Evolutionary conservation across 106 monocot species (phyloP).

Genomic region (Acanthochlamys bracteata): DNA sequence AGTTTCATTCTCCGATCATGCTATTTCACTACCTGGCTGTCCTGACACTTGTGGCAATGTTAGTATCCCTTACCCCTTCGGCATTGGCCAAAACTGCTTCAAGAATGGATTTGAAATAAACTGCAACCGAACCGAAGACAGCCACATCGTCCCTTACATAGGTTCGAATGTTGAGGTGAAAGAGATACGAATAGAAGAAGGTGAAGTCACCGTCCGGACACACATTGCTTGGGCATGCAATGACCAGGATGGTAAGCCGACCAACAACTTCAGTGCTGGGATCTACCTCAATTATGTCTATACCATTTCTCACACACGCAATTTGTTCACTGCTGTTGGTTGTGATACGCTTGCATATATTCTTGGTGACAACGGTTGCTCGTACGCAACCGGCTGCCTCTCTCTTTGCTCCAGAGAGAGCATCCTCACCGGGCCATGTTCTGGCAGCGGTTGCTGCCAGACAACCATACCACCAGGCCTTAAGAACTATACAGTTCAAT

Average conservation of each 20-base stretch:
- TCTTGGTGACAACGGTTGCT: neutral
- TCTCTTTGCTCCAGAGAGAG: neutral
- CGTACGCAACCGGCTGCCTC: constrained; percentile 4
- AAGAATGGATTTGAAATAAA: neutral
- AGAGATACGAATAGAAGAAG: neutral
- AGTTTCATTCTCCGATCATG: no score
- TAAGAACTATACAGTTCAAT: neutral
- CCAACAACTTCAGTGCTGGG: no score
- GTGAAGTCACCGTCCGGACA: neutral
- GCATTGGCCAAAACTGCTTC: neutral
- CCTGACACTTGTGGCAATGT: neutral
- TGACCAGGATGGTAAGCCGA: neutral
- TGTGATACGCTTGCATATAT: neutral
- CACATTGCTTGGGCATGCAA: neutral
- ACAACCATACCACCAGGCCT: constrained; percentile 5
- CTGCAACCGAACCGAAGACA: neutral
- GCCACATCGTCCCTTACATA: neutral
- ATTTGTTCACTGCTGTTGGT: neutral
- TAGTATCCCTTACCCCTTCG: neutral
- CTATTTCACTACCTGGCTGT: constrained; percentile 8
- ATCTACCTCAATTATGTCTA: neutral
- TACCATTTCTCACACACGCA: neutral
- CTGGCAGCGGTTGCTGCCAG: constrained; percentile 19
- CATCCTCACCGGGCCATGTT: neutral
- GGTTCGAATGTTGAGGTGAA: neutral